phyloP scores from a whole-genome alignment of 2,329 filamentous ascomycete genomes.

The Coniochaeta ligniaria region DNA sequence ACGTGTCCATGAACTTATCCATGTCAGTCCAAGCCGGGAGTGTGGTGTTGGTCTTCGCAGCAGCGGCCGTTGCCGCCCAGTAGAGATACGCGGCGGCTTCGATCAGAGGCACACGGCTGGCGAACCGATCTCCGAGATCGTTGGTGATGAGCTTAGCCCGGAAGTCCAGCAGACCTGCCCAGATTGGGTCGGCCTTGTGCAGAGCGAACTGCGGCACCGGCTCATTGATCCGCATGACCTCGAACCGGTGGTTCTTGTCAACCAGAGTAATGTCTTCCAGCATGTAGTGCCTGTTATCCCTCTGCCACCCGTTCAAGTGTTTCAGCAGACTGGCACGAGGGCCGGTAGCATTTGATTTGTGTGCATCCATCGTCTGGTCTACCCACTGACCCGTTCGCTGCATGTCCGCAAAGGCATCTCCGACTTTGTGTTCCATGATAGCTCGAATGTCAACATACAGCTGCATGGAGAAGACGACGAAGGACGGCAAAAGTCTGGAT shows the following conservation, averaged over 20 bases:
- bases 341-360: constrained; percentile 8
- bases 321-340: neutral
- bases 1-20: constrained; percentile 10
- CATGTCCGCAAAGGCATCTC: constrained; percentile 12
- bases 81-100: constrained; percentile 16
- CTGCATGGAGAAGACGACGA: constrained; percentile 20
- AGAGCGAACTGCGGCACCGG: constrained; percentile 11
- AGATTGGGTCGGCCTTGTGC: constrained; percentile 15
- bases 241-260: constrained; percentile 11
- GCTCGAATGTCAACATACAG: constrained; percentile 22
- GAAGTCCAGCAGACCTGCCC: constrained; percentile 16
- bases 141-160: constrained; percentile 14
- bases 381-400: constrained; percentile 11
- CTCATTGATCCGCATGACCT: constrained; percentile 6
- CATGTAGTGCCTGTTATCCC: constrained; percentile 11
- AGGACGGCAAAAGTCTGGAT: constrained; percentile 11
- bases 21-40: constrained; percentile 12
- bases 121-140: constrained; percentile 14
- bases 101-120: constrained; percentile 13
- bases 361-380: constrained; percentile 7
- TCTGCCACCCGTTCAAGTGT: constrained; percentile 5
- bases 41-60: neutral
- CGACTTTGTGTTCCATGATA: constrained; percentile 16
- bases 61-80: constrained; percentile 4
- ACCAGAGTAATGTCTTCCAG: constrained; percentile 13